phyloP scores from a whole-genome alignment of 1,139 yeast species.

The Magnusiomyces ingens region DNA sequence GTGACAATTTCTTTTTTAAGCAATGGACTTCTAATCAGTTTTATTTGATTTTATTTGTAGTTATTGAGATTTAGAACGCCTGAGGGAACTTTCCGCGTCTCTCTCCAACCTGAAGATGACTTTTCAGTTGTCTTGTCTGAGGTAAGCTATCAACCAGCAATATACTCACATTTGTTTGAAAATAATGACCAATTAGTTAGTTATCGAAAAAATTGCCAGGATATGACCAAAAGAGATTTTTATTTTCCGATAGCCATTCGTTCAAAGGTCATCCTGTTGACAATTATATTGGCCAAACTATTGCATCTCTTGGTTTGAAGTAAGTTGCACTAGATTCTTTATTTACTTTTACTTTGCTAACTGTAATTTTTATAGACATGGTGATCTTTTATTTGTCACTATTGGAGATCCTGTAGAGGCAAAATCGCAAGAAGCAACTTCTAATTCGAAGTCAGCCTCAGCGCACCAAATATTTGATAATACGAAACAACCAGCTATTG shows the following conservation, averaged over 20 bases:
- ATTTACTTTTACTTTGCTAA: conserved; percentile 5
- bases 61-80: conserved; percentile 73
- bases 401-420: conserved; percentile 34
- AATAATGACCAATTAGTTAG: conserved; percentile 7
- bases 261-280: conserved; percentile 43
- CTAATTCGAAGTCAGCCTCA: conserved; percentile 10
- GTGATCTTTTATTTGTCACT: conserved; percentile 68
- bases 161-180: neutral
- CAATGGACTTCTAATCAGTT: neutral
- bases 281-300: conserved; percentile 41
- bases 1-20: neutral
- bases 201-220: conserved; percentile 13
- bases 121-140: conserved; percentile 47
- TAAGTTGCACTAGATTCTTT: conserved; percentile 14
- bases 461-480: conserved; percentile 22
- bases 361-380: conserved; percentile 41
- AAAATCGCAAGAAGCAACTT: conserved; percentile 9
- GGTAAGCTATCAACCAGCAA: conserved; percentile 29
- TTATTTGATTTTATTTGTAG: conserved; percentile 24
- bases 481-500: conserved; percentile 46
- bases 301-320: conserved; percentile 49
- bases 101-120: conserved; percentile 42
- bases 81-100: conserved; percentile 73
- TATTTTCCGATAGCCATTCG: conserved; percentile 36
- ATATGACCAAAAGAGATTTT: conserved; percentile 9